A percentile compares a stretch with the other conserved stretches of the same genome.
Evolutionary conservation across 306 rosid species (phyloP).

Genomic region (Ochetophila trinervis): DNA sequence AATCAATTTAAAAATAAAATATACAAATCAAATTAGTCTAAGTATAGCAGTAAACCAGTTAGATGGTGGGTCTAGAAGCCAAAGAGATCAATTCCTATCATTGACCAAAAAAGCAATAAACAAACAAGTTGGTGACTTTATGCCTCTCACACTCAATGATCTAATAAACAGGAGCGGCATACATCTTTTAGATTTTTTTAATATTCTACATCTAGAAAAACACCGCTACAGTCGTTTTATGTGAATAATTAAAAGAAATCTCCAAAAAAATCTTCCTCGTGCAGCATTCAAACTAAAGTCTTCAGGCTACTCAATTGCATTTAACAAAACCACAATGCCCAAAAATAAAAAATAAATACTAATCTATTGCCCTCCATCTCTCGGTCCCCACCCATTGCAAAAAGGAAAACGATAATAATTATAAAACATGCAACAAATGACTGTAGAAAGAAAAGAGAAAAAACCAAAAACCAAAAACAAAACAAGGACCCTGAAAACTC

Average conservation of each 20-base stretch:
- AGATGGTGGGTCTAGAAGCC: slow-evolving; percentile 20
- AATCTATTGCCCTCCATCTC: slow-evolving; percentile 3
- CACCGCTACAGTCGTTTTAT: background rate
- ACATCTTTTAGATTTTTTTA: slow-evolving; percentile 12
- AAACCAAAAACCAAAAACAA: background rate
- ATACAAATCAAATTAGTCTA: slow-evolving; percentile 16
- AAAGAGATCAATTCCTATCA: slow-evolving; percentile 21
- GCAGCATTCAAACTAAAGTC: slow-evolving; percentile 9
- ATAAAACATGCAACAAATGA: background rate
- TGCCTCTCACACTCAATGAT: slow-evolving; percentile 14
- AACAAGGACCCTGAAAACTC: background rate
- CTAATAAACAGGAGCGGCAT: slow-evolving; percentile 11
- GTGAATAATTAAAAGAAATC: slow-evolving; percentile 8
- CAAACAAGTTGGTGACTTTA: slow-evolving; percentile 32
- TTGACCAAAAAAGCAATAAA: slow-evolving; percentile 27
- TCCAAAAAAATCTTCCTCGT: slow-evolving; percentile 6
- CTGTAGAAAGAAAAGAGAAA: background rate
- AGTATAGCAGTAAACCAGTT: slow-evolving; percentile 26
- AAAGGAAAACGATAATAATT: background rate
- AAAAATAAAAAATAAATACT: background rate
- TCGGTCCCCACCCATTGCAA: background rate
- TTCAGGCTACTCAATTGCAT: background rate
- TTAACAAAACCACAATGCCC: background rate
- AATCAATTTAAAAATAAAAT: background rate
- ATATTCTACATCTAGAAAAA: slow-evolving; percentile 21